Evolutionary conservation across 148 eudicot genomes (phyloP), one percentile per base, ranked within the genome.

Genomic region (Euryodendron excelsum): DNA sequence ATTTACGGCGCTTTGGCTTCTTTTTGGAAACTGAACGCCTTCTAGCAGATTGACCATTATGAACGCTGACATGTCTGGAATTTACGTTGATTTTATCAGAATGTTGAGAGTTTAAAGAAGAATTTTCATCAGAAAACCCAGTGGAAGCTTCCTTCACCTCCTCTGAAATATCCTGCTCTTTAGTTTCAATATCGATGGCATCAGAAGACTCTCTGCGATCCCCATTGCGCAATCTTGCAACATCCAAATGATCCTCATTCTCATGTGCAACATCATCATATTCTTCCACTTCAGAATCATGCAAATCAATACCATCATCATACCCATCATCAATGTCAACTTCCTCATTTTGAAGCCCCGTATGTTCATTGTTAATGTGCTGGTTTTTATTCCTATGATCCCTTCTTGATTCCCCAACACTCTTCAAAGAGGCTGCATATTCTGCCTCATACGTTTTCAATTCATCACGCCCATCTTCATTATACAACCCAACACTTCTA

Each of bases 391-490:
- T 73, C 60, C 79, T 80, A 61, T 68, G 82, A 74, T 77, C 85
- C 61, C 67, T 81, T 72, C 72, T 84, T 61, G 84, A 77, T 73
- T 85, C 79, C 45, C 87, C 87, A 78, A 78, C 83, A 75, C 76
- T 83, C 82, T 92, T 92, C 79, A 96, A 86, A 77, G 97, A 93
- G 45, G 97, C 98, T 86, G 89, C 92, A 61, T 96, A 96, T 84
- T 96, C 88, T 53, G 88, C 92, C 83, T 96, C 99, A 74, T 96
- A 96, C 85, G 74, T 84, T 86, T 84, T 90, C 67, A 96, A 80
- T 80, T 96, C 99, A 83, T 90, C 58, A 74, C 99, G 99, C 15
- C 98, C 99, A 61, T 92, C 99, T 89, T 96, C 99, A 82, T 96
- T 96, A 77, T 96, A 96, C 74, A 96, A 84, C 36, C 90, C 91